Evolutionary conservation across 78 protist genomes (phyloP).

Genomic region (Mastigamoeba balamuthi): DNA sequence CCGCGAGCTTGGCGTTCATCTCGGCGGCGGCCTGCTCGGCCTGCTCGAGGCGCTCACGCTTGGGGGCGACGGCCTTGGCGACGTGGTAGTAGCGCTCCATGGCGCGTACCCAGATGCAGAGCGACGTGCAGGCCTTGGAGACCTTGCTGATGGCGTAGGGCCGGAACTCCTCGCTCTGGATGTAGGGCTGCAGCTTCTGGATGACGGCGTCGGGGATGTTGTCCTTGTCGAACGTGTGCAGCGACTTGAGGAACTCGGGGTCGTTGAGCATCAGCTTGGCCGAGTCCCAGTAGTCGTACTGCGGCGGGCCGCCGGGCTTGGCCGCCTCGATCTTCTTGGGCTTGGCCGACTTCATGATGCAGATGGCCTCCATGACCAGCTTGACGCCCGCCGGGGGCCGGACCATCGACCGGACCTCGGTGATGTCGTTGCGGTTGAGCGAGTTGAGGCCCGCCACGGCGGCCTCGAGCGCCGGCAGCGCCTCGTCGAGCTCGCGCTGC

Average conservation of each 20-base stretch:
- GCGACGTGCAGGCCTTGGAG: conserved; percentile 17
- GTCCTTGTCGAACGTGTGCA: conserved; percentile 47
- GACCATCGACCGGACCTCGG: conserved; percentile 43
- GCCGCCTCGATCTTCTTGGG: conserved; percentile 6
- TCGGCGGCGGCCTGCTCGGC: conserved; percentile 21
- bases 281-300: conserved; percentile 62
- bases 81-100: conserved; percentile 39
- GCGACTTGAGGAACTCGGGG: conserved; percentile 29
- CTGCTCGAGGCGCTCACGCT: conserved; percentile 1
- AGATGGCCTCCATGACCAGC: conserved; percentile 66
- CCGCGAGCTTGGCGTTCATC: conserved; percentile 3
- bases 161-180: conserved; percentile 14
- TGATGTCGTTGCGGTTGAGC: conserved; percentile 35
- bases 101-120: conserved; percentile 67
- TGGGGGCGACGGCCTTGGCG: conserved; percentile 51
- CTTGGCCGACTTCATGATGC: conserved; percentile 28
- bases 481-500: conserved; percentile 56
- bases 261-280: conserved; percentile 36
- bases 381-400: conserved; percentile 71
- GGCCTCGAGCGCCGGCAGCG: conserved; percentile 51
- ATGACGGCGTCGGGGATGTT: conserved; percentile 51
- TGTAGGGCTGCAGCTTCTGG: conserved; percentile 18
- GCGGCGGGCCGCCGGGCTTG: conserved; percentile 7
- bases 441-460: conserved; percentile 53
- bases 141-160: conserved; percentile 36